phyloP scores from a whole-genome alignment of 1,139 yeast genomes.

The Lodderomyces theae region DNA sequence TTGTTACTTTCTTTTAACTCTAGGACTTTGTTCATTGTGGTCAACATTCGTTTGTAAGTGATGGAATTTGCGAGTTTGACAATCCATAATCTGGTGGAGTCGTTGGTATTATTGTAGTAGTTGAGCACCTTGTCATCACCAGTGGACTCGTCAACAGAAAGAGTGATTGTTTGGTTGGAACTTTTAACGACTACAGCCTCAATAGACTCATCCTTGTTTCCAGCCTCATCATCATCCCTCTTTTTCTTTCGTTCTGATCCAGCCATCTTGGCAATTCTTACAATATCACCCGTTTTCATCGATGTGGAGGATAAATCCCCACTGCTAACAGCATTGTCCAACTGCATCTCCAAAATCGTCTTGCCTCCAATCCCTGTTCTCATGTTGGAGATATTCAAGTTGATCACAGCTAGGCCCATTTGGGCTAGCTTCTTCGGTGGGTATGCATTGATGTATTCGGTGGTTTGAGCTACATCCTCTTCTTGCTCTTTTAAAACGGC shows the following conservation, averaged over 20 bases:
- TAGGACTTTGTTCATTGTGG: slow-evolving; percentile 67
- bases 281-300: slow-evolving; percentile 78
- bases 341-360: slow-evolving; percentile 59
- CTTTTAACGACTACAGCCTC: slow-evolving; percentile 65
- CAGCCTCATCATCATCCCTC: slow-evolving; percentile 13
- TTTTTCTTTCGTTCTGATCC: slow-evolving; percentile 21
- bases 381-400: slow-evolving; percentile 57
- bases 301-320: slow-evolving; percentile 54
- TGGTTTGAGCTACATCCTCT: slow-evolving; percentile 57
- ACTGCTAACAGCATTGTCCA: slow-evolving; percentile 52
- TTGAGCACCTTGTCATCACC: slow-evolving; percentile 44
- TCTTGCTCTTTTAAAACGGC: slow-evolving; percentile 57
- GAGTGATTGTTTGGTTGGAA: slow-evolving; percentile 41
- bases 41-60: slow-evolving; percentile 77
- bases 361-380: slow-evolving; percentile 84
- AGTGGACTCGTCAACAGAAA: slow-evolving; percentile 53
- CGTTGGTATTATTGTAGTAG: slow-evolving; percentile 45
- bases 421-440: slow-evolving; percentile 65
- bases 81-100: slow-evolving; percentile 51
- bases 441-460: slow-evolving; percentile 45
- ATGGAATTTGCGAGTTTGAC: slow-evolving; percentile 67
- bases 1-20: slow-evolving; percentile 39
- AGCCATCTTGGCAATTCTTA: slow-evolving; percentile 44
- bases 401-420: slow-evolving; percentile 72
- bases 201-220: slow-evolving; percentile 27